phyloP scores from a whole-genome alignment of 2,329 filamentous ascomycete genomes.

The Alternaria conjuncta region DNA sequence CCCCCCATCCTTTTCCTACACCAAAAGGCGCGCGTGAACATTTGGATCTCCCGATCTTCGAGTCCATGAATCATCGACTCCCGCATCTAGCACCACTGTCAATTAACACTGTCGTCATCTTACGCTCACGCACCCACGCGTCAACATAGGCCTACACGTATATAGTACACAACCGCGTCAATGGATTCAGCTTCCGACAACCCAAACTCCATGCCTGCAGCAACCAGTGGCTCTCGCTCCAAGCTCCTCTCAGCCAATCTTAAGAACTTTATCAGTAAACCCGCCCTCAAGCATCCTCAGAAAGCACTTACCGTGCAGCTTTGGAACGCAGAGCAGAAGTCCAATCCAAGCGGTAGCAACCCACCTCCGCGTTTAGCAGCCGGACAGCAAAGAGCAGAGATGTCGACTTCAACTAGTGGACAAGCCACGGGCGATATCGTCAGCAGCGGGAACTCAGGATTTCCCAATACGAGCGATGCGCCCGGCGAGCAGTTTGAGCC shows the following conservation, averaged over 20 bases:
- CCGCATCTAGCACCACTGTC: background rate
- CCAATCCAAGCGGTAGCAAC: background rate
- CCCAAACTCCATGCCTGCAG: slow-evolving; percentile 3
- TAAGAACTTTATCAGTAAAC: slow-evolving; percentile 26
- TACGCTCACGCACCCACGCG: background rate
- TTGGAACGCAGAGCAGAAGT: slow-evolving; percentile 28
- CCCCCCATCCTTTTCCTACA: background rate
- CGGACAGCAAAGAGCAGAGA: background rate
- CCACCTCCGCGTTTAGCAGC: background rate
- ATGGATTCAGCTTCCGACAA: slow-evolving; percentile 2
- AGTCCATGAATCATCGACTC: slow-evolving; percentile 8
- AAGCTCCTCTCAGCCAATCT: slow-evolving; percentile 21
- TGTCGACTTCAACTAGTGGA: slow-evolving; percentile 3
- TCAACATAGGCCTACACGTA: background rate
- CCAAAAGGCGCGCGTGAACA: background rate
- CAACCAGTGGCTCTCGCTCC: slow-evolving; percentile 18
- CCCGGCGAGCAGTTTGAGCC: slow-evolving; percentile 62
- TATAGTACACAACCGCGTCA: background rate
- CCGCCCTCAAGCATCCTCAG: slow-evolving; percentile 31
- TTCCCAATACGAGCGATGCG: slow-evolving; percentile 52
- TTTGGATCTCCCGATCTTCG: background rate
- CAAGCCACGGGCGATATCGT: slow-evolving; percentile 1
- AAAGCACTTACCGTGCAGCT: slow-evolving; percentile 33
- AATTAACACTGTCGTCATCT: slow-evolving; percentile 4
- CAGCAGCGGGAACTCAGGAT: slow-evolving; percentile 13